Percentiles rank a stretch among this genome's conserved stretches.
phyloP scores from a whole-genome alignment of 2,329 filamentous ascomycete species.

The Aspergillus fumigatiaffinis region DNA sequence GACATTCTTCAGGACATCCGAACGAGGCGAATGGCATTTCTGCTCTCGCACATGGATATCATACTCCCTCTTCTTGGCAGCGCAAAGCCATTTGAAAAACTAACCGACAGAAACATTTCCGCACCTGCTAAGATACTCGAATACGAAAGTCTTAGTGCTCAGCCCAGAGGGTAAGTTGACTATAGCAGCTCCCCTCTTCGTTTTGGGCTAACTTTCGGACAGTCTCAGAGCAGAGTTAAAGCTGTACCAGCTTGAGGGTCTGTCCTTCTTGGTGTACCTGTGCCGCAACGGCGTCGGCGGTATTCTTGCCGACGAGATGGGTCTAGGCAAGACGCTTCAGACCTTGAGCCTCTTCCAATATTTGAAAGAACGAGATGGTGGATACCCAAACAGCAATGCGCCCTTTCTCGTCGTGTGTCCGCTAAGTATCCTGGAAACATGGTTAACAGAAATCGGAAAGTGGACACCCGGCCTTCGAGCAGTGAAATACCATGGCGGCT shows the following conservation, averaged over 20 bases:
- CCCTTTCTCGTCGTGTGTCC: constrained; percentile 46
- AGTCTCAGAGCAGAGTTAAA: constrained; percentile 50
- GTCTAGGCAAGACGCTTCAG: constrained; percentile 28
- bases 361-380: constrained; percentile 37
- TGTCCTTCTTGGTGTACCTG: constrained; percentile 47
- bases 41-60: background rate
- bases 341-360: constrained; percentile 44
- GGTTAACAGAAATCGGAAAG: constrained; percentile 46
- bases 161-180: constrained; percentile 3
- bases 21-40: background rate
- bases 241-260: constrained; percentile 48
- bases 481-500: constrained; percentile 47
- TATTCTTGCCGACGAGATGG: constrained; percentile 29
- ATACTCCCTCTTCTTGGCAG: constrained; percentile 2
- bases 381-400: background rate
- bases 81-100: background rate
- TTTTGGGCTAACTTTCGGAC: background rate
- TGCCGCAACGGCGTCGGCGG: constrained; percentile 23
- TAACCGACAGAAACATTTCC: background rate
- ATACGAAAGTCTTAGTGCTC: background rate
- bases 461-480: constrained; percentile 46
- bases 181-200: background rate
- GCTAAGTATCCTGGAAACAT: constrained; percentile 48
- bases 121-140: background rate
- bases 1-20: background rate